Percentiles rank a stretch among this genome's conserved stretches.
Evolutionary conservation across 768 basidiomycete species (phyloP).

Genomic region (Pulveroboletus sp.): DNA sequence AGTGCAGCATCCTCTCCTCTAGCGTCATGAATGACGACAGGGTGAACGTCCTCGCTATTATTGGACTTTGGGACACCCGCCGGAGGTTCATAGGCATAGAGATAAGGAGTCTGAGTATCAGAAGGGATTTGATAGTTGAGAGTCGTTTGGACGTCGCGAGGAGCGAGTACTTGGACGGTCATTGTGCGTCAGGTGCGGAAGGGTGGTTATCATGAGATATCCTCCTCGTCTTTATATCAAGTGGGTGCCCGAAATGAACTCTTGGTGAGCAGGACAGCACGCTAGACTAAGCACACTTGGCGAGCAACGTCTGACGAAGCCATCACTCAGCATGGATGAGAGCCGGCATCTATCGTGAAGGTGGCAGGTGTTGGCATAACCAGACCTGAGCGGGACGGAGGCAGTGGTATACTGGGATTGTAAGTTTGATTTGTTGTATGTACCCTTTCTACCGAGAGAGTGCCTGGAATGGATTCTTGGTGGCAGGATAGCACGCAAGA

Average conservation of each 20-base stretch:
- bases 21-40: conserved; percentile 28
- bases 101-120: conserved; percentile 31
- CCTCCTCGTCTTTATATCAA: conserved; percentile 6
- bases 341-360: too few species aligned
- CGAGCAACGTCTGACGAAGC: conserved; percentile 15
- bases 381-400: not conserved
- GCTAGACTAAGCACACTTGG: conserved; percentile 4
- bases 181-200: not conserved
- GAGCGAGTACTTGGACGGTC: conserved; percentile 22
- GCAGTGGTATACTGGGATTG: too few species aligned
- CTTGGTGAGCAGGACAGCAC: conserved; percentile 2
- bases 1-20: conserved; percentile 28
- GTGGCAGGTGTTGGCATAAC: too few species aligned
- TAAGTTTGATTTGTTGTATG: too few species aligned
- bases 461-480: too few species aligned
- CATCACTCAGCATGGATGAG: conserved; percentile 2
- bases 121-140: conserved; percentile 34
- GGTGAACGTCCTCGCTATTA: conserved; percentile 19
- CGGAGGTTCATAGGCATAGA: conserved; percentile 30
- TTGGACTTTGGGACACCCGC: conserved; percentile 28
- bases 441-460: too few species aligned
- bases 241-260: not conserved
- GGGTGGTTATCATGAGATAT: not conserved
- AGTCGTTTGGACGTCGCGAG: conserved; percentile 34
- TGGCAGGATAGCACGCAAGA: too few species aligned